Evolutionary conservation across 345 rosid genomes (phyloP), one percentile per base, ranked within the genome.

Genomic region (Noccaea caerulescens): DNA sequence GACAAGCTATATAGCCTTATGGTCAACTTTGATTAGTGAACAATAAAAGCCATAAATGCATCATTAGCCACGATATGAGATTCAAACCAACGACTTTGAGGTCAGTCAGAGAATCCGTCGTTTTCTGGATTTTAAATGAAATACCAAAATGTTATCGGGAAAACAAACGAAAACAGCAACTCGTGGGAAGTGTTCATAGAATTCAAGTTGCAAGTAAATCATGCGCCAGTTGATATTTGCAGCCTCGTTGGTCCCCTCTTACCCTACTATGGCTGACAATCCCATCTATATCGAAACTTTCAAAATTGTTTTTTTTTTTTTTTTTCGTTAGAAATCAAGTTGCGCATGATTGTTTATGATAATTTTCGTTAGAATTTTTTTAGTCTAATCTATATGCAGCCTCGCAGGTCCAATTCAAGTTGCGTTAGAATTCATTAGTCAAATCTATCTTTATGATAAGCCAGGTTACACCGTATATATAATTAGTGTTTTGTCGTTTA

Each of bases 231-330:
- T 72, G 49, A 72, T 63, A 8, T 36, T 55, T 55, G 71, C 64
- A 44, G 76, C 57, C 6, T 44, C 42, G 42, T 57, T 25, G 76
- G 64, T 72, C 76, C 70, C 63, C 34, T 72, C 58, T 62, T 36
- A 58, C 30, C 7, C 56, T 34, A 12, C 42, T 8, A 44, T 32
- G 3, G 30, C 30, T 63, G 7, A 10, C 32, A 7, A 8, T 63
- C 41, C 37, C 4, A 58, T 58, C 49, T 11, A 49, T 39, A 58
- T 46, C 58, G 49, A 23, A 36, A 46, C 8, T 45, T 32, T n/a
- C 72, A 57, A 45, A 2, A 27, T 27, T 27, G 30, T 27, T 27
- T 27, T 27, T 27, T 27, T 27, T 27, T 27, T 27, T 27, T 27
- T 27, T 27, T 27, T 20, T 1, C 30, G 30, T 27, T 27, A 27